Evolutionary conservation across 2,329 filamentous ascomycete genomes (phyloP), one percentile per base, ranked within the genome.

Genomic region (Pseudohalonectria lignicola): DNA sequence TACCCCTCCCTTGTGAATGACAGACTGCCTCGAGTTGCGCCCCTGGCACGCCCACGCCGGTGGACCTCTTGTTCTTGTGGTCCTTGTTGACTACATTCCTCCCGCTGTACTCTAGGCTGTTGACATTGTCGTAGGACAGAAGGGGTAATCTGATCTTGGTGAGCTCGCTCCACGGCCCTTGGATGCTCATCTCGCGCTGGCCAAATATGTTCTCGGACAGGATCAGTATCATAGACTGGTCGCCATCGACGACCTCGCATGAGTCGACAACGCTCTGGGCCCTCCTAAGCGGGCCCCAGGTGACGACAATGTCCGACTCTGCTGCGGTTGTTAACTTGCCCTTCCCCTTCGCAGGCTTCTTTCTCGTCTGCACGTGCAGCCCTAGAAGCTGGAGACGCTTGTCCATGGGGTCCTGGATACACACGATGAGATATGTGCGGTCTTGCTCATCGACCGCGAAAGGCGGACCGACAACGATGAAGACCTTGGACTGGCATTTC

Each of bases 101-200:
- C 15, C 69, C 67, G 34, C 64, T 59, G 43, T 73, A 74, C 38
- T 75, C 74, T 28, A 83, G 60, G 41, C 67, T 73, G 48, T 74
- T 69, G 19, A 71, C 63, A 45, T 82, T 76, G 40, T 78, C 69
- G 17, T 76, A 55, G 42, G 69, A 67, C 16, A 86, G 61, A 20
- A 67, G 48, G 2, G 82, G 79, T 2, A 86, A 58, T 0, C 69
- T 63, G n/a, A 87, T 60, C 31, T 76, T 76, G n/a, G 78, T 75
- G 11, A 82, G 66, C 37, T 72, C 71, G 41, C 79, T 79, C 83
- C 83, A 88, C 1, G 82, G 82, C 5, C 81, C 81, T 55, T 87
- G 82, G 9, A 85, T 62, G 46, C 79, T 84, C 13, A 90, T 58
- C 49, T 82, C 76, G 34, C 75, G 71, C 21, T 71, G 69, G 2